Evolutionary conservation across 1,284 basidiomycete genomes (phyloP).

Genomic region (Bjerkandera adusta): DNA sequence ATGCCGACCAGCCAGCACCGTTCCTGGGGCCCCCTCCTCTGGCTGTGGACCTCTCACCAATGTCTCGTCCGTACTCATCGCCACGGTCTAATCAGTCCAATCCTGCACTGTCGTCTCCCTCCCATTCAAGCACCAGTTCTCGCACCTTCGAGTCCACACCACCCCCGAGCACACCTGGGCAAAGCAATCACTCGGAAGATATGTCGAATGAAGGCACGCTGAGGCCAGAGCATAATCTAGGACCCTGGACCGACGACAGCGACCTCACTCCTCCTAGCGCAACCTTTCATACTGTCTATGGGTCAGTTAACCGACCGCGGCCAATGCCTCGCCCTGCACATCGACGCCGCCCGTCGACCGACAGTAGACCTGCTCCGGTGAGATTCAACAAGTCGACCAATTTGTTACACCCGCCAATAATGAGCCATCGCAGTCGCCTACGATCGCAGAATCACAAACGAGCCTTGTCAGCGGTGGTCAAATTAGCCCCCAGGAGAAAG

Average conservation of each 20-base stretch:
- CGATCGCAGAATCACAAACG: slow-evolving; percentile 28
- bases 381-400: slow-evolving; percentile 21
- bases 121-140: slow-evolving; percentile 57
- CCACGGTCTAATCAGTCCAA: slow-evolving; percentile 44
- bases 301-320: slow-evolving; percentile 26
- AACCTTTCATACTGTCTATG: slow-evolving; percentile 18
- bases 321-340: slow-evolving; percentile 18
- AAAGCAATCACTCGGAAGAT: slow-evolving; percentile 43
- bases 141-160: slow-evolving; percentile 58
- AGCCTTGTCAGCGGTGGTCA: slow-evolving; percentile 18
- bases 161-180: slow-evolving; percentile 63
- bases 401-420: slow-evolving; percentile 22
- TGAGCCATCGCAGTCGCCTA: slow-evolving; percentile 48
- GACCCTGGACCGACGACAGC: slow-evolving; percentile 25
- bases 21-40: slow-evolving; percentile 32
- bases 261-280: slow-evolving; percentile 21
- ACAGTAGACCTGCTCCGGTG: slow-evolving; percentile 37
- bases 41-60: slow-evolving; percentile 37
- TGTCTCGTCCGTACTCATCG: slow-evolving; percentile 32
- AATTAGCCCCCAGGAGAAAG: slow-evolving; percentile 37
- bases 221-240: slow-evolving; percentile 31
- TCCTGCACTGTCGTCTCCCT: slow-evolving; percentile 61
- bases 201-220: slow-evolving; percentile 36
- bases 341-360: slow-evolving; percentile 24
- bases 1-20: slow-evolving; percentile 21